A percentile compares a stretch with the other conserved stretches of the same genome.
Evolutionary conservation across 305 asterid genomes (phyloP).

Genomic region (Fraxinus floribunda): DNA sequence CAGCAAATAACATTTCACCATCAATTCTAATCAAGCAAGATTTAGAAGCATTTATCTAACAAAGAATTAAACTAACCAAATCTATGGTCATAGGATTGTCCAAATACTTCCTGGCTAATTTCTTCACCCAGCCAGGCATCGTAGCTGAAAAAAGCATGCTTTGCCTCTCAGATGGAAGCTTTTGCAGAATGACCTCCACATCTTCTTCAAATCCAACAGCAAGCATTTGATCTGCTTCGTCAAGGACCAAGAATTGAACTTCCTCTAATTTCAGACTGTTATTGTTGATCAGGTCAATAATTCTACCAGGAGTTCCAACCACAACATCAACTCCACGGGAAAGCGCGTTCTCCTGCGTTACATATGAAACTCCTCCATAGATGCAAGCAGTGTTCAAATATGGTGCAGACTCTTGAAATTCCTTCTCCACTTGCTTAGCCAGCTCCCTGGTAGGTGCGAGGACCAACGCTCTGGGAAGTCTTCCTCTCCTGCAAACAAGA

Average conservation of each 20-base stretch:
- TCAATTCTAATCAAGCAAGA: not conserved
- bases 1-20: not conserved
- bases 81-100: constrained; percentile 84
- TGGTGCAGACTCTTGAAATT: constrained; percentile 84
- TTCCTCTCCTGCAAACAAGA: constrained; percentile 56
- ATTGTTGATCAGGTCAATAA: constrained; percentile 75
- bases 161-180: constrained; percentile 80
- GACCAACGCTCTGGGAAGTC: constrained; percentile 73
- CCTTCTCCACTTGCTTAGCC: constrained; percentile 95
- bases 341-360: constrained; percentile 68
- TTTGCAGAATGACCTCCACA: constrained; percentile 71
- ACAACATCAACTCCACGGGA: constrained; percentile 87
- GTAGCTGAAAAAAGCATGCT: constrained; percentile 99
- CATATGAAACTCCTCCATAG: constrained; percentile 87
- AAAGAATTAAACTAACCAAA: constrained; percentile 48
- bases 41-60: not conserved
- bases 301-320: constrained; percentile 98
- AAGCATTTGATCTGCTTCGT: constrained; percentile 99
- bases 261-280: constrained; percentile 72
- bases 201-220: constrained; percentile 99
- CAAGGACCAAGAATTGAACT: constrained; percentile 86
- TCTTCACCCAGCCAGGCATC: constrained; percentile 97
- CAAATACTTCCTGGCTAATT: constrained; percentile 72
- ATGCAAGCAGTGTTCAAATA: constrained; percentile 74
- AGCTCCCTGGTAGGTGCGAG: constrained; percentile 96